Conservation (phyloP, 169 alveolate genomes). For the Ichthyophthirius multifiliis region DNA sequence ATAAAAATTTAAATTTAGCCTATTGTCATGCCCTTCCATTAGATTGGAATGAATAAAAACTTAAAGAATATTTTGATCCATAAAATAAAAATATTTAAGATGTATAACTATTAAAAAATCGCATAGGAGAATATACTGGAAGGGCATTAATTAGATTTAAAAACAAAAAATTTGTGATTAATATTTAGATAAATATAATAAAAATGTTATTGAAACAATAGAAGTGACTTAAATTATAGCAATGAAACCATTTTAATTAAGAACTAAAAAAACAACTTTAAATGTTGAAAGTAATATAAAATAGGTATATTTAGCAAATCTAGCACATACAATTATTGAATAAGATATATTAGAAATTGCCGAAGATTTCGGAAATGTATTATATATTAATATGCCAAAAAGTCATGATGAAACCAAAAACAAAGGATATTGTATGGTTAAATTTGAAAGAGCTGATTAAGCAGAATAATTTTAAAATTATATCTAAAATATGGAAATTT, state of each 20-base stretch:
- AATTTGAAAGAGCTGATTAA: background rate
- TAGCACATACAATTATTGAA: background rate
- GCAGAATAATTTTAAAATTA: background rate
- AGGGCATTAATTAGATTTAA: slow-evolving; percentile 3
- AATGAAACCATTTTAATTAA: background rate
- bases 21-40: background rate
- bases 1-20: too few relatives aligned
- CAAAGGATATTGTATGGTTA: slow-evolving; percentile 11
- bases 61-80: background rate
- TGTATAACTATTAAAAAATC: background rate
- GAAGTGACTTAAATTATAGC: slow-evolving; percentile 3
- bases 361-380: background rate
- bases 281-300: background rate
- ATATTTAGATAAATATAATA: background rate
- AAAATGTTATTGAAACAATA: background rate
- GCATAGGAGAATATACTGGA: slow-evolving; percentile 8
- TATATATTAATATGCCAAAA: background rate
- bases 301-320: slow-evolving; percentile 1
- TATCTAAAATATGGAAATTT: background rate
- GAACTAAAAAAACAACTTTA: background rate
- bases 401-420: background rate
- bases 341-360: background rate
- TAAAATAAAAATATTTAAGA: background rate
- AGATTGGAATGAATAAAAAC: background rate
- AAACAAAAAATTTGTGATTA: background rate